Evolutionary conservation across 2,329 filamentous ascomycete species (phyloP).

Genomic region (Arthroderma uncinatum): DNA sequence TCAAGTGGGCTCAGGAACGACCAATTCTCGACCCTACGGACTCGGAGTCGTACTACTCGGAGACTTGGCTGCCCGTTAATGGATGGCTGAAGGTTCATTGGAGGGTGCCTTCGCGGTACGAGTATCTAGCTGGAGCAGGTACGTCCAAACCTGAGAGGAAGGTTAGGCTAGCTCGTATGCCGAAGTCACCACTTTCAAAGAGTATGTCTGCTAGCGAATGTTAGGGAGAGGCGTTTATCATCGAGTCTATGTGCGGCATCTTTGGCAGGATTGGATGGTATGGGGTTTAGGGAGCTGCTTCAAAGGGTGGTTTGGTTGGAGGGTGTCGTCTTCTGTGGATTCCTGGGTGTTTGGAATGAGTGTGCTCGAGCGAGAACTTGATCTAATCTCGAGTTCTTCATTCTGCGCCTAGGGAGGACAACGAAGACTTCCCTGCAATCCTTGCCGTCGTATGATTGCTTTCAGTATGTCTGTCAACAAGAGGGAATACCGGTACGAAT

Average conservation of each 20-base stretch:
- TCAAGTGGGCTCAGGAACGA: conserved; percentile 1
- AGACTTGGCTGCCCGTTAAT: conserved; percentile 13
- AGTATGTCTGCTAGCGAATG: background rate
- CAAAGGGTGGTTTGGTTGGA: background rate
- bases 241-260: background rate
- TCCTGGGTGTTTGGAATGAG: background rate
- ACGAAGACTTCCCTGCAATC: background rate
- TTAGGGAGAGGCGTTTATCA: background rate
- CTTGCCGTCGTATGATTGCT: background rate
- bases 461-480: background rate
- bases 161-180: background rate
- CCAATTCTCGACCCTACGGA: conserved; percentile 7
- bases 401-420: background rate
- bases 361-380: background rate
- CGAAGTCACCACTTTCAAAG: background rate
- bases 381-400: background rate
- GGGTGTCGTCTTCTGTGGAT: background rate
- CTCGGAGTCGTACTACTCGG: conserved; percentile 2
- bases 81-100: conserved; percentile 9
- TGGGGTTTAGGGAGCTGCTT: background rate
- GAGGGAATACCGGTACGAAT: background rate
- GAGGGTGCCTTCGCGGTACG: conserved; percentile 1
- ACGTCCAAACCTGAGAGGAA: background rate
- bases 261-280: background rate
- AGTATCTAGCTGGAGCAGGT: conserved; percentile 1